These are phyloP conservation scores for Pyrenophora teres DNA, from an alignment of 2,329 filamentous ascomycete genomes.

Conservation along the genomic window DNA sequence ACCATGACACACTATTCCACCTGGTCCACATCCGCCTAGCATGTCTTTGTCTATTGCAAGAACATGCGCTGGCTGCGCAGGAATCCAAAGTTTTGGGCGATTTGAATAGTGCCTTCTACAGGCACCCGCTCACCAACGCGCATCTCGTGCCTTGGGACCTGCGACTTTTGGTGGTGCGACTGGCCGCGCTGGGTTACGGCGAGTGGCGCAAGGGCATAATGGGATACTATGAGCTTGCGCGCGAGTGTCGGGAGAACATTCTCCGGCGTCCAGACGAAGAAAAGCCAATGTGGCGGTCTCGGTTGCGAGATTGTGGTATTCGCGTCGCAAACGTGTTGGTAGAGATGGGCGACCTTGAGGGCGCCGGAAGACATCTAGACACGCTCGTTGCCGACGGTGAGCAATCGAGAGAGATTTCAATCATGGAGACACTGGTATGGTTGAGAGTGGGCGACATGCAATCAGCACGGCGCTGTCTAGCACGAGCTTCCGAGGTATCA, in stretches of 20 bases:
- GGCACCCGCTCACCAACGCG: conserved; percentile 53
- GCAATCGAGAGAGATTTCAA: conserved; percentile 34
- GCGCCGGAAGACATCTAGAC: conserved; percentile 74
- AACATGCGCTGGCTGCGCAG: conserved; percentile 60
- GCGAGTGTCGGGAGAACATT: conserved; percentile 72
- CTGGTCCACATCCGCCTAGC: conserved; percentile 81
- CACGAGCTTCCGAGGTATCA: conserved; percentile 20
- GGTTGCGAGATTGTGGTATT: conserved; percentile 76
- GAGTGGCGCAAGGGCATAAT: conserved; percentile 85
- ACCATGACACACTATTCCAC: conserved; percentile 71
- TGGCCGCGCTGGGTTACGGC: conserved; percentile 84
- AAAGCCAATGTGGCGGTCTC: conserved; percentile 69
- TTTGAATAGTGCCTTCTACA: conserved; percentile 59
- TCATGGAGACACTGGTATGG: conserved; percentile 68
- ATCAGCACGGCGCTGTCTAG: conserved; percentile 64
- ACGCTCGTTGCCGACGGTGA: conserved; percentile 52
- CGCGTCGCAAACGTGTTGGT: conserved; percentile 68
- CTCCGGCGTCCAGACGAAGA: conserved; percentile 52
- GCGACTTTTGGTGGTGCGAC: conserved; percentile 77
- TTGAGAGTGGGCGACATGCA: conserved; percentile 78
- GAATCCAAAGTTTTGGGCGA: conserved; percentile 68
- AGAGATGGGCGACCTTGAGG: conserved; percentile 86
- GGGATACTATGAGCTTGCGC: conserved; percentile 84
- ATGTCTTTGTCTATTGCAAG: conserved; percentile 79
- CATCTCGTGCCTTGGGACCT: conserved; percentile 83